Evolutionary conservation across 2,329 filamentous ascomycete species (phyloP).

Genomic region (Cladobotryum mycophilum): DNA sequence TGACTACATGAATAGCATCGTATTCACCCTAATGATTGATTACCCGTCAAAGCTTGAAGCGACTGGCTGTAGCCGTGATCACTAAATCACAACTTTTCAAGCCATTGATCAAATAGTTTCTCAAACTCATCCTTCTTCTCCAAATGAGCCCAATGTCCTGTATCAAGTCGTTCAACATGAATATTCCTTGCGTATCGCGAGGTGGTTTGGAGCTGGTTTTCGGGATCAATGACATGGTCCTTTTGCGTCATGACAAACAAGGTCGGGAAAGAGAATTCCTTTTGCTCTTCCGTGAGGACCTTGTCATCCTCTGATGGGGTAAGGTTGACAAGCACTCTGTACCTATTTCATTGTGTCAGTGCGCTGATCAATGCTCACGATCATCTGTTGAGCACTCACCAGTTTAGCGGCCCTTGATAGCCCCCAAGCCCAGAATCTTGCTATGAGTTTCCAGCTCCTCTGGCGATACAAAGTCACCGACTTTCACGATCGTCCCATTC

Average conservation of each 20-base stretch:
- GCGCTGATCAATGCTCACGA: background rate
- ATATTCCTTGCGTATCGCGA: conserved; percentile 2
- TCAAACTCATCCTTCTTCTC: conserved; percentile 13
- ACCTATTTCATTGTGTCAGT: background rate
- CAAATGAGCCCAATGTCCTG: conserved; percentile 18
- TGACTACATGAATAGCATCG: no score
- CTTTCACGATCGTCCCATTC: background rate
- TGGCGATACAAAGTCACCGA: background rate
- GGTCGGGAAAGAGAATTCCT: background rate
- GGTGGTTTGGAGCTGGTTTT: conserved; percentile 9
- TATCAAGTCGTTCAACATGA: conserved; percentile 8
- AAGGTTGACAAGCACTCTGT: background rate
- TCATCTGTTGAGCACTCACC: background rate
- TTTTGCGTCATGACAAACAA: background rate
- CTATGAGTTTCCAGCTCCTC: background rate
- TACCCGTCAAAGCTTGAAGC: no score
- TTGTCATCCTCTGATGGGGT: background rate
- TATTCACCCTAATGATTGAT: no score
- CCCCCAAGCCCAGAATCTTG: background rate
- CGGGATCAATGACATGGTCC: background rate
- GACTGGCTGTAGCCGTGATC: no score
- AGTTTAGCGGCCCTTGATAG: background rate
- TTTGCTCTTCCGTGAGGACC: background rate
- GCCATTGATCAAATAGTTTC: background rate
- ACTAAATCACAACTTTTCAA: background rate